Evolutionary conservation across 805 yeast species (phyloP), one percentile per base, ranked within the genome.

Genomic region (Starmerella asiatica): DNA sequence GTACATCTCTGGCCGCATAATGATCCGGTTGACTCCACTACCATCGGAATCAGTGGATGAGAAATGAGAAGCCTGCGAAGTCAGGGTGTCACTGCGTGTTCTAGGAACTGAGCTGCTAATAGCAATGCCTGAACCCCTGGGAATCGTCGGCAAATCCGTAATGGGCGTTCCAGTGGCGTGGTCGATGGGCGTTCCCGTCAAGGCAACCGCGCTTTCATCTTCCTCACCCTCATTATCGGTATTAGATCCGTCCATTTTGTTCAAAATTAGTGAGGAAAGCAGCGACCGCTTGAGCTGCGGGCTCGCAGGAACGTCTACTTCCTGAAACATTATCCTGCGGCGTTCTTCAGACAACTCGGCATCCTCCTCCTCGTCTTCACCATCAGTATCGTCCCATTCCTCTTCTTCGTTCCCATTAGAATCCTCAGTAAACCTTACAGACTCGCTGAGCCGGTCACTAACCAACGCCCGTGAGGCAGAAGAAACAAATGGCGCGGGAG

Each of bases 181-280:
- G n/a, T n/a, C n/a, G n/a, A n/a, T n/a, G n/a, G n/a, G n/a, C 11
- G 26, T 23, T 7, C 26, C 11, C 7, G 26, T 23, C 7, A 7
- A 7, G 9, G 11, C 7, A 11, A 7, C 11, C 9, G 26, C 11
- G 26, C 26, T 23, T 11, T 23, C 11, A 11, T 11, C 11, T 23
- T 23, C 26, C 7, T 23, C 26, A 23, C 26, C 26, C 7, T 7
- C 7, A 23, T 7, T 11, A 23, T 5, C 8, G 32, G 29, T 15
- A n/a, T n/a, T n/a, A 31, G 37, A n/a, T 12, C 31, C 31, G 4
- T 39, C 37, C 28, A 38, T 17, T 23, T 54, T 48, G 38, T 56
- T 54, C 34, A 59, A 52, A 36, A 62, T 58, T 36, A 62, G 39
- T n/a, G 62, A 55, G 4, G 66, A 63, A 19, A 63, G 44, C 23